Base-by-base conservation (phyloP, 345 rosid genomes). In the Fremontodendron californicum region DNA sequence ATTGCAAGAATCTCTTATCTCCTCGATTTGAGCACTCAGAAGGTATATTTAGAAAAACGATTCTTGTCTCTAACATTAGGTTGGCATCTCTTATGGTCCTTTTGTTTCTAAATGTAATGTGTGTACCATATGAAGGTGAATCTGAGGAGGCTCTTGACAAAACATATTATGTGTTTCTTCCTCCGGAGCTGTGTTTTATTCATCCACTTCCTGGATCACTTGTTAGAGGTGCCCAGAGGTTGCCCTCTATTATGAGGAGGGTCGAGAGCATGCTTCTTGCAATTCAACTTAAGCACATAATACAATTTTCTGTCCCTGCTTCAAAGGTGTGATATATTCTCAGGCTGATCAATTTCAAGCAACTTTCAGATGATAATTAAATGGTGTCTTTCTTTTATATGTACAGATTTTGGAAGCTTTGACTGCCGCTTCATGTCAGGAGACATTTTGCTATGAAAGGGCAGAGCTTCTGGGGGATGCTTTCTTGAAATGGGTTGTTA, bases 381-480 rank as follows among this genome's bases (percentile, higher is more conserved):
- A 57, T 72, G 70, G 72, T 74, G 19, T 19, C 0, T 43, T 51
- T 75, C 65, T 72, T 45, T 48, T 73, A 33, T 77, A 15, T 82
- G 25, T 65, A 45, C 85, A 93, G 99, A 90, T 96, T 67, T 84
- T 96, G 89, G 98, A 96, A 82, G 98, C 99, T 64, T 87, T 92
- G 88, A 96, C 99, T 48, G 98, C 98, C 2, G 99, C 98, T 69
- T 96, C 98, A 39, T 96, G 99, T 90, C 99, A 96, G 81, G 99
- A 96, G 85, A 92, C 97, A 15, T 96, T 96, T 87, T 96, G 98
- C 86, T 93, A 93, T 72, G 99, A 93, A 81, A 92, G 99, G 87
- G 99, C 99, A 3, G 98, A 96, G 89, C 98, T 96, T 78, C 85
- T 96, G 74, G 99, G 99, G 71, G 99, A 96, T 86, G 99, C 99